Base-by-base conservation (phyloP, 2,329 filamentous ascomycete species). In the Gnomoniopsis smithogilvyi region DNA sequence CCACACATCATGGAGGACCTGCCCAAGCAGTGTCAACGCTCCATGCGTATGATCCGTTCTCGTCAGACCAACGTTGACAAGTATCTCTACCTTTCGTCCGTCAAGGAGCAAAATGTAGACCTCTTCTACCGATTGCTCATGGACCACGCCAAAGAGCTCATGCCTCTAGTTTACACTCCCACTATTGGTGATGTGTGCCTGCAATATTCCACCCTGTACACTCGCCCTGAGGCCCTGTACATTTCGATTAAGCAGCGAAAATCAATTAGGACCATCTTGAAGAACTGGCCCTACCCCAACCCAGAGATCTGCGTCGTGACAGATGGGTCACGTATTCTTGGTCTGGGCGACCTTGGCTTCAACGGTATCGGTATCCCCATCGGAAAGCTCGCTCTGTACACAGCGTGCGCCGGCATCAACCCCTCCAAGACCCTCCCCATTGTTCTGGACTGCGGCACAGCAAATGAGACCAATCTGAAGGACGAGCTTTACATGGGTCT, bases 311-410 rank as follows among this genome's bases (percentile, higher is more conserved):
- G 92, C 70, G 93, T 96, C 72, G 88, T 99, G 67, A 98, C 95
- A 17, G 95, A 99, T 73, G 95, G 95, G 62, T 97, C 93, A 51
- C 89, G 95, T 65, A 97, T 87, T 74, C 87, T 93, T 60, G 94
- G 95, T 70, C 86, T 99, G 41, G 95, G 95, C 67, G 95, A 99
- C 76, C 84, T 98, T 59, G 95, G 95, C 67, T 88, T 99, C 66
- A 97, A 97, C 75, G 95, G 95, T 70, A 96, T 98, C 80, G 95
- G 95, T 66, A 99, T 99, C 75, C 92, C 95, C 63, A 86, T 99
- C 67, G 95, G 95, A 71, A 99, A 99, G 80, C 84, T 98, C 63
- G 87, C 93, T 64, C 84, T 99, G 55, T 99, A 99, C 82, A 96
- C 92, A 60, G 92, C 90, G 49, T 96, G 94, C 70, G 95, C 95